phyloP scores from a whole-genome alignment of 352 stramenopile species.

The Phytophthora pisi region DNA sequence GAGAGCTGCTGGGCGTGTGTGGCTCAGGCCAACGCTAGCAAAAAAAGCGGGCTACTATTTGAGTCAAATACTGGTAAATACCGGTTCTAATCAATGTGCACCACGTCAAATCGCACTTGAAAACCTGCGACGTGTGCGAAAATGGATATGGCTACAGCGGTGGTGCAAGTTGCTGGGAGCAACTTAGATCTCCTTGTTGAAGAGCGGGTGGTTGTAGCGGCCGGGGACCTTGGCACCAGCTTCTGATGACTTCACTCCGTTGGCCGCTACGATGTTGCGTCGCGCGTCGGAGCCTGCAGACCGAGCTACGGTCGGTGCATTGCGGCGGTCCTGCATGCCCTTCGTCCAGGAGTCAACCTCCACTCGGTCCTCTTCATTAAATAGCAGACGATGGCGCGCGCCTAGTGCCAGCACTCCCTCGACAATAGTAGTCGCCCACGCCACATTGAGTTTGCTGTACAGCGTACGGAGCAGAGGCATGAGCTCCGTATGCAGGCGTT shows the following conservation, averaged over 20 bases:
- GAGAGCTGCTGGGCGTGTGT: conserved; percentile 22
- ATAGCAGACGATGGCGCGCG: conserved; percentile 62
- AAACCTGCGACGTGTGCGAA: conserved; percentile 13
- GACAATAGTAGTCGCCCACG: conserved; percentile 69
- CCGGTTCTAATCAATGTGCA: not conserved
- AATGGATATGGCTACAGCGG: conserved; percentile 8
- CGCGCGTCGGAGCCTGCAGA: conserved; percentile 60
- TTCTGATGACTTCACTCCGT: conserved; percentile 52
- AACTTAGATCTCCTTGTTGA: conserved; percentile 59
- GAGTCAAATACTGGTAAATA: not conserved
- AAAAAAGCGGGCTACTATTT: not conserved
- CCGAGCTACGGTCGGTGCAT: conserved; percentile 36
- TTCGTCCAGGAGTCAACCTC: conserved; percentile 78
- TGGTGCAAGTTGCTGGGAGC: not conserved
- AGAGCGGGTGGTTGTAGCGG: conserved; percentile 74
- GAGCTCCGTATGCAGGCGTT: conserved; percentile 40
- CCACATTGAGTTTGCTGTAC: conserved; percentile 49
- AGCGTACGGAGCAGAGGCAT: conserved; percentile 74
- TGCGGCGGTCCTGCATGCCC: conserved; percentile 56
- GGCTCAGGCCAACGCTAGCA: conserved; percentile 22
- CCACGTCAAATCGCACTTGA: not conserved
- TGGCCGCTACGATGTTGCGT: conserved; percentile 63
- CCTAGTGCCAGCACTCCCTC: conserved; percentile 59
- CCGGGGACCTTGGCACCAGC: conserved; percentile 63
- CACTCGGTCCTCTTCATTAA: conserved; percentile 47